Conservation (phyloP, 768 basidiomycete genomes). For the Termitomyces heimii region DNA sequence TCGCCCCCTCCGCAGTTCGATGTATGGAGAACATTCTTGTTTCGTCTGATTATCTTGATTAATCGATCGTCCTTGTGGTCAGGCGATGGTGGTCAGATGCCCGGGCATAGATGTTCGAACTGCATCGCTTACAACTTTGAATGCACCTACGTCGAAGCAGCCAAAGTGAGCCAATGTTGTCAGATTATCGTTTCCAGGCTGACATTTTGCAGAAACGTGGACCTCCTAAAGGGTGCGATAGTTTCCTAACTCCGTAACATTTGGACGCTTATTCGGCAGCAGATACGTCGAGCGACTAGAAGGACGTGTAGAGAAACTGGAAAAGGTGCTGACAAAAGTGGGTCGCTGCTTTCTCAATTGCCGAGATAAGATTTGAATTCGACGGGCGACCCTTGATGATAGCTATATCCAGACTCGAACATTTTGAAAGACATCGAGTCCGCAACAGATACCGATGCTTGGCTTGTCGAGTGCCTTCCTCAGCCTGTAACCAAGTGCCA, state of each 20-base stretch:
- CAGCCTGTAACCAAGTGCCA: background rate
- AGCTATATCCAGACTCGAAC: conserved; percentile 65
- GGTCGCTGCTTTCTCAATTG: background rate
- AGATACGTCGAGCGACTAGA: conserved; percentile 62
- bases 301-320: conserved; percentile 53
- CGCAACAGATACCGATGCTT: conserved; percentile 11
- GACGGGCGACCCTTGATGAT: background rate
- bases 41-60: background rate
- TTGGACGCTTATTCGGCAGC: background rate
- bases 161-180: conserved; percentile 49
- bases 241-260: background rate
- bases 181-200: no score
- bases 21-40: conserved; percentile 38
- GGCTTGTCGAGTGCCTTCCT: conserved; percentile 2
- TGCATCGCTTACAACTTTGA: conserved; percentile 58
- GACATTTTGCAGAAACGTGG: conserved; percentile 48
- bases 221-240: conserved; percentile 53
- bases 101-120: conserved; percentile 61
- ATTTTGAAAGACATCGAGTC: conserved; percentile 50
- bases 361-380: background rate
- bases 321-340: conserved; percentile 45
- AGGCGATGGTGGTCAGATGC: conserved; percentile 70
- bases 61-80: conserved; percentile 13
- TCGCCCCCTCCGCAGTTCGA: conserved; percentile 40
- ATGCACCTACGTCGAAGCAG: conserved; percentile 66